A percentile compares a stretch with the other conserved stretches of the same genome.
These are phyloP conservation scores for Saraca asoca DNA, from an alignment of 331 rosid species.

Conservation along the genomic window DNA sequence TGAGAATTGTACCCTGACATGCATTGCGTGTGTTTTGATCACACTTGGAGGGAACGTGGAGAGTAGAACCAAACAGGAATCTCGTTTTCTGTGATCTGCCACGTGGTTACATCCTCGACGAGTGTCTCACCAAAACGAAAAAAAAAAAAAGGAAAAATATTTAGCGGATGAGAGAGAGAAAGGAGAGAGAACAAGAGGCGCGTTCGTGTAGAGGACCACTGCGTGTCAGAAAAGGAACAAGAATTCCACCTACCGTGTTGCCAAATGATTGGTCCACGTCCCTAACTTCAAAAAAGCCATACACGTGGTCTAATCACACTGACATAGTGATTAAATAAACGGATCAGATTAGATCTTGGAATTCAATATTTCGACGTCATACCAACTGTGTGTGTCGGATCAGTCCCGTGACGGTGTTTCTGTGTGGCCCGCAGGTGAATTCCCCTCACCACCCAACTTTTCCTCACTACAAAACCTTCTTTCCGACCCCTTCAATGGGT, in stretches of 20 bases:
- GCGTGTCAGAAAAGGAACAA: slow-evolving; percentile 64
- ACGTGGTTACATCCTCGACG: slow-evolving; percentile 51
- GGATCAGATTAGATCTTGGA: slow-evolving; percentile 44
- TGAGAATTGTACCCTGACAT: neutral
- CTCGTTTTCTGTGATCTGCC: slow-evolving; percentile 49
- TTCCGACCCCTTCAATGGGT: slow-evolving; percentile 28
- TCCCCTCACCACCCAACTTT: neutral
- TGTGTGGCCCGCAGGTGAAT: slow-evolving; percentile 67
- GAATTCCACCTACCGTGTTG: slow-evolving; percentile 44
- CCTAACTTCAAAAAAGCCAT: neutral
- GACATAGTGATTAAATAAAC: slow-evolving; percentile 19
- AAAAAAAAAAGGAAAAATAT: neutral
- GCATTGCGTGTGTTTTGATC: slow-evolving; percentile 11
- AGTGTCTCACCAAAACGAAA: slow-evolving; percentile 20
- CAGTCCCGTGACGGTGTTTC: slow-evolving; percentile 66
- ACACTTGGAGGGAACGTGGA: slow-evolving; percentile 6
- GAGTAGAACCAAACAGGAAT: slow-evolving; percentile 33
- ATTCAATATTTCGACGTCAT: slow-evolving; percentile 64
- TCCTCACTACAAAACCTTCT: slow-evolving; percentile 42
- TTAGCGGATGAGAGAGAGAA: slow-evolving; percentile 15
- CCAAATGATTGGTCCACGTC: slow-evolving; percentile 47
- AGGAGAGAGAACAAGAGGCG: neutral
- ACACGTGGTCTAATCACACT: slow-evolving; percentile 47
- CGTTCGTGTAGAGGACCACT: slow-evolving; percentile 43
- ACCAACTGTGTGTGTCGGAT: slow-evolving; percentile 68